Conservation (phyloP, 495 filamentous ascomycete species). For the Sporormia fimetaria region DNA sequence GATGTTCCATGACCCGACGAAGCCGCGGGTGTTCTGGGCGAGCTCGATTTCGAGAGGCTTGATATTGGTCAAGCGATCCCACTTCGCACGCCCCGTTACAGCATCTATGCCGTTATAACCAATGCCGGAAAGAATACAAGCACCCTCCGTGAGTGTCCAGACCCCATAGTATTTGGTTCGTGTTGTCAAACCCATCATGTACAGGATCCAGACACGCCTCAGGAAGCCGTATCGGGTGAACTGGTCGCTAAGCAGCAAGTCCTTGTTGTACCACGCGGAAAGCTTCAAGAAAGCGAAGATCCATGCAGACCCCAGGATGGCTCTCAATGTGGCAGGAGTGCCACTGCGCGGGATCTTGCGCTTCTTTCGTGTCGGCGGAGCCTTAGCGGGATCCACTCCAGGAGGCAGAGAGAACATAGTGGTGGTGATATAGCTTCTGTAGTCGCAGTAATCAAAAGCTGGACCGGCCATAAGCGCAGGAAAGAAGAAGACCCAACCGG, state of each 20-base stretch:
- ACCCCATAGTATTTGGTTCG: conserved; percentile 93
- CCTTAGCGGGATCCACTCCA: conserved; percentile 64
- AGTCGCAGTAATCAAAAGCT: conserved; percentile 88
- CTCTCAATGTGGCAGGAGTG: conserved; percentile 72
- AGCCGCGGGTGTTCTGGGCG: conserved; percentile 82
- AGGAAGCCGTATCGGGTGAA: conserved; percentile 58
- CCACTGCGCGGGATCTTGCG: conserved; percentile 88
- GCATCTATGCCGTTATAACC: conserved; percentile 90
- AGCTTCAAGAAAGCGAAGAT: conserved; percentile 68
- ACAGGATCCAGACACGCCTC: conserved; percentile 59
- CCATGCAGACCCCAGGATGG: conserved; percentile 60
- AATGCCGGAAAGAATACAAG: conserved; percentile 86
- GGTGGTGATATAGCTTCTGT: conserved; percentile 82
- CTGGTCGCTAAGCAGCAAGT: conserved; percentile 46
- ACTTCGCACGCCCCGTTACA: conserved; percentile 67
- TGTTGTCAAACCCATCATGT: conserved; percentile 70
- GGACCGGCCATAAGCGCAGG: conserved; percentile 79
- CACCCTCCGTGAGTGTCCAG: conserved; percentile 85
- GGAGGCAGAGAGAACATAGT: conserved; percentile 84
- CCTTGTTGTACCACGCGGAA: conserved; percentile 49
- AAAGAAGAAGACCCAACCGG: conserved; percentile 90
- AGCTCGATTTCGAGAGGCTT: conserved; percentile 69
- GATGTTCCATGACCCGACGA: conserved; percentile 90
- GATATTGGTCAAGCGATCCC: conserved; percentile 83
- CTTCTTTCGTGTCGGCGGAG: conserved; percentile 77